A percentile compares a stretch with the other conserved stretches of the same genome.
Evolutionary conservation across 371 early-diverging fungal species (phyloP).

Genomic region (Quaeritorhiza haematococci): DNA sequence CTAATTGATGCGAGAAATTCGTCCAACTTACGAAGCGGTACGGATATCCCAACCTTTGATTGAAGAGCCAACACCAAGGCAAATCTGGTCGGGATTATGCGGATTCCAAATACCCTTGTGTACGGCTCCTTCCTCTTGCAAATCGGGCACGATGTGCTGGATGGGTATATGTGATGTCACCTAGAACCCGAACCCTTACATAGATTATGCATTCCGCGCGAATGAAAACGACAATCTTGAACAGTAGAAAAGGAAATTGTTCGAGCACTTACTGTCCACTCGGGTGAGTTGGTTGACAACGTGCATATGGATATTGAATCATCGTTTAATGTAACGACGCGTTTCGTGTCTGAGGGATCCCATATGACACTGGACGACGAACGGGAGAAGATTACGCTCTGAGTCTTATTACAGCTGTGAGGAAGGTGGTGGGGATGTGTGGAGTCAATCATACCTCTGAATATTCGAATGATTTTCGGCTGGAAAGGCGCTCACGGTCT

Average conservation of each 20-base stretch:
- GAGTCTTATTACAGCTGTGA: neutral
- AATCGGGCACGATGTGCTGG: too few species aligned
- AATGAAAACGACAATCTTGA: too few species aligned
- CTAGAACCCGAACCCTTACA: too few species aligned
- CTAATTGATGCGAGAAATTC: neutral
- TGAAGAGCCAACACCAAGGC: constrained; percentile 50
- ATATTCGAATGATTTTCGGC: neutral
- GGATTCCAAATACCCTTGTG: constrained; percentile 72
- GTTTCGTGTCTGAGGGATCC: constrained; percentile 18
- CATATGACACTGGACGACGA: too few species aligned
- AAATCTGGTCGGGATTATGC: constrained; percentile 51
- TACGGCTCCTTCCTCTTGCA: constrained; percentile 24
- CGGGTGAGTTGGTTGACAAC: too few species aligned
- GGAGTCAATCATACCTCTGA: too few species aligned
- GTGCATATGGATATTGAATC: too few species aligned
- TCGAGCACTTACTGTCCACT: too few species aligned
- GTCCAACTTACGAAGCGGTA: constrained; percentile 31
- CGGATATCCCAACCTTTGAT: constrained; percentile 72
- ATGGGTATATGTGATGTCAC: too few species aligned
- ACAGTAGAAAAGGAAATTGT: too few species aligned
- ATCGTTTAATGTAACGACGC: constrained; percentile 12
- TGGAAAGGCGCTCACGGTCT: constrained; percentile 10
- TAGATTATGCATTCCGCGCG: too few species aligned
- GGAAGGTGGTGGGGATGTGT: neutral
- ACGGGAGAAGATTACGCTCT: too few species aligned